Conservation (phyloP, 257 asterid genomes). For the Petunia axillaris region DNA sequence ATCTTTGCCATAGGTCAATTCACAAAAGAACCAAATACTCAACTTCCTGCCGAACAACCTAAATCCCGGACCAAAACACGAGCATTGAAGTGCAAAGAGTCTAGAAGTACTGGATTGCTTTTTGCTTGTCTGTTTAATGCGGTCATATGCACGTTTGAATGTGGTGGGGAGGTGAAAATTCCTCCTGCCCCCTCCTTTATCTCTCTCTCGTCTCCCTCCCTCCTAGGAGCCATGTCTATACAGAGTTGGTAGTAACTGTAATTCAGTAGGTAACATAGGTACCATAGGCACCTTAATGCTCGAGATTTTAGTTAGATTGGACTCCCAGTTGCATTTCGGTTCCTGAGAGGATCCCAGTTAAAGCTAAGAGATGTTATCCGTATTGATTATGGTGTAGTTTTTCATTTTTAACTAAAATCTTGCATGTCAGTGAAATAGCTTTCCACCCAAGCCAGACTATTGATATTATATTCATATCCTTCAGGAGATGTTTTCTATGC, state of each 20-base stretch:
- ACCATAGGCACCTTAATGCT: too few species aligned
- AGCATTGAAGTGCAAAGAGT: neutral
- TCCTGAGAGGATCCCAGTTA: neutral
- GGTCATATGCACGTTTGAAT: neutral
- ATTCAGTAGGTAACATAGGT: too few species aligned
- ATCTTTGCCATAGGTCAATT: constrained; percentile 7
- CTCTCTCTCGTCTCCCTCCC: too few species aligned
- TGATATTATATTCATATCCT: constrained; percentile 29
- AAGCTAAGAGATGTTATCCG: neutral
- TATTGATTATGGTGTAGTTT: neutral
- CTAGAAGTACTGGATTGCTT: neutral
- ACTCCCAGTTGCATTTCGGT: too few species aligned
- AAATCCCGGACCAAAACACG: neutral
- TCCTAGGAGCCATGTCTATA: too few species aligned
- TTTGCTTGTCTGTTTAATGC: neutral
- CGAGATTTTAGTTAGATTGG: too few species aligned
- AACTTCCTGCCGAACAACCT: neutral
- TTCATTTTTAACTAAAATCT: neutral
- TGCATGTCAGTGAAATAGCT: neutral
- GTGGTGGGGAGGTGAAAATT: neutral
- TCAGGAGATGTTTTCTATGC: constrained; percentile 94
- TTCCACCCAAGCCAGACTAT: constrained; percentile 26
- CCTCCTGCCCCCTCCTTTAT: too few species aligned
- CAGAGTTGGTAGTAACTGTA: too few species aligned
- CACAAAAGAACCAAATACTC: neutral